Evolutionary conservation across 108 stramenopile genomes (phyloP), one percentile per base, ranked within the genome.

Genomic region (Cyclostephanos tholiformis): DNA sequence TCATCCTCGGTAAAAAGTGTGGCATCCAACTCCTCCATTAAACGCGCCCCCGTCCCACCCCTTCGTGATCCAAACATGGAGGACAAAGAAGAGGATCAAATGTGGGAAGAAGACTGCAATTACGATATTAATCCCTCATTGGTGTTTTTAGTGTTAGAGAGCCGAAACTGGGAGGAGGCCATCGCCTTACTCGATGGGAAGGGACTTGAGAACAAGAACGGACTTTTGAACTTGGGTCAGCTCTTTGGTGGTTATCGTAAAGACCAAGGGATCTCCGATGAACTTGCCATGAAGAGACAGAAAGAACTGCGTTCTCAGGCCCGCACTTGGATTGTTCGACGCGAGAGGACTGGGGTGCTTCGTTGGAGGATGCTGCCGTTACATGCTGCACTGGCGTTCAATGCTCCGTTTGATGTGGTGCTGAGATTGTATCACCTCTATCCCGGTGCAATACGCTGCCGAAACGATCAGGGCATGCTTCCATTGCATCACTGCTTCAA

Each of bases 291-390:
- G 30, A 60, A 60, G 32, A 35, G 68, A 12, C 72, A 70, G 63
- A 70, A 74, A 55, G 72, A 80, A 67, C 71, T 80, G 22, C 67
- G 55, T 43, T 27, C 63, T 6, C 79, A 80, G 46, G 86, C 81
- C 50, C 85, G 75, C 13, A 93, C 89, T 44, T 93, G 92, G 92
- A 89, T 93, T 35, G 80, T 89, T 22, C 73, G 88, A 17, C 66
- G 84, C 16, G 84, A 89, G 65, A 67, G 43, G 20, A 71, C 70
- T 49, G 82, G 80, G 27, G 76, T 72, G 6, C 63, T 87, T 22
- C 68, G 88, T 61, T 93, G 92, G 92, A 86, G 88, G 51, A 76
- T 90, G 60, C 57, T 80, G 50, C 87, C 87, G 7, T 39, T 89
- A 32, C 89, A 89, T 71, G 80, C 76, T 2, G 85, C 85, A 4